These are phyloP conservation scores for Talaromyces proteolyticus DNA, from an alignment of 495 filamentous ascomycete genomes.

Conservation along the genomic window DNA sequence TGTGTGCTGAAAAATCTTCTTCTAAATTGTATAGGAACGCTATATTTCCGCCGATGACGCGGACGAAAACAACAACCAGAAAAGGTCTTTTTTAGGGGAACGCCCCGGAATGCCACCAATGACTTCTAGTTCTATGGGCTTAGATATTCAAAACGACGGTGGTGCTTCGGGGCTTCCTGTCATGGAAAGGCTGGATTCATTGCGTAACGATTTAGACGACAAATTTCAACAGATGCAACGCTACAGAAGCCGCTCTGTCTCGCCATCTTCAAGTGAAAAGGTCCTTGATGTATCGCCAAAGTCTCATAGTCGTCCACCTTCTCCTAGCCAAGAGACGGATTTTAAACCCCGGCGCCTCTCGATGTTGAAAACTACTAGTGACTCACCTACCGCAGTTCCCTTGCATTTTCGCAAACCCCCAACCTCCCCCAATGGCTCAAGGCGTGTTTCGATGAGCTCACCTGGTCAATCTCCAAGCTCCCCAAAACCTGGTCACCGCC, in stretches of 20 bases:
- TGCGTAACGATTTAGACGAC: not conserved
- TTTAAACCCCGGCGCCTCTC: constrained; percentile 23
- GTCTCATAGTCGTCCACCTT: constrained; percentile 30
- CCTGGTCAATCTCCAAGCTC: constrained; percentile 19
- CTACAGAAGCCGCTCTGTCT: constrained; percentile 31
- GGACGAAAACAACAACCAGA: constrained; percentile 21
- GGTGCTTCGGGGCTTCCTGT: constrained; percentile 33
- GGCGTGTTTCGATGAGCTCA: constrained; percentile 26
- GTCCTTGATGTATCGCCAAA: constrained; percentile 25
- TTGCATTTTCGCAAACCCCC: constrained; percentile 43
- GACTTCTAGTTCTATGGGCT: not conserved
- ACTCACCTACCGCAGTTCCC: constrained; percentile 38
- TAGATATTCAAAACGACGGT: constrained; percentile 4
- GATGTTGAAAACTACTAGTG: constrained; percentile 17
- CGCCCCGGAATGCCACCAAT: constrained; percentile 41
- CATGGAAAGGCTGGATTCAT: constrained; percentile 4
- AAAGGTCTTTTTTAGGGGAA: constrained; percentile 44
- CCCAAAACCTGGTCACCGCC: constrained; percentile 28
- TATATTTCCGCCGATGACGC: constrained; percentile 11
- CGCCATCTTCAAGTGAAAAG: constrained; percentile 25
- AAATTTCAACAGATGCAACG: constrained; percentile 12
- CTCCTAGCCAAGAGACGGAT: constrained; percentile 11
- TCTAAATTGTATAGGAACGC: constrained; percentile 34
- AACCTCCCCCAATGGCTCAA: constrained; percentile 28
- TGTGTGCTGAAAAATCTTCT: constrained; percentile 34